phyloP scores from a whole-genome alignment of 1,139 yeast species.

The Kodamaea arcana region DNA sequence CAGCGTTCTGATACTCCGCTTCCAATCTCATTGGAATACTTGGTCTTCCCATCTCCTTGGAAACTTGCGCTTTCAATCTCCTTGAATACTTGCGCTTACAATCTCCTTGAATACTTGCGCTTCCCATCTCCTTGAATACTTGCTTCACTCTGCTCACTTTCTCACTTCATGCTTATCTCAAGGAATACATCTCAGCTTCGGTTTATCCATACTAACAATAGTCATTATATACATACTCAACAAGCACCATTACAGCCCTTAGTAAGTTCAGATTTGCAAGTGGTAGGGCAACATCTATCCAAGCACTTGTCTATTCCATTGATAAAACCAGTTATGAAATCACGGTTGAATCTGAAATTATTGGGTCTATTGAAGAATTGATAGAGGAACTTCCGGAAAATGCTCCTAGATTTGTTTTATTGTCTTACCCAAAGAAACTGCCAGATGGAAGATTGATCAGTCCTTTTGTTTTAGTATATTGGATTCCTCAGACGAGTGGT shows the following conservation, averaged over 20 bases:
- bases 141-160: too few relatives aligned
- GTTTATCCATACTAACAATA: background rate
- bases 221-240: conserved; percentile 56
- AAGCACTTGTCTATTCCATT: conserved; percentile 59
- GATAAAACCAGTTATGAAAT: conserved; percentile 57
- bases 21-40: too few relatives aligned
- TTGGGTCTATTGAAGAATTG: conserved; percentile 53
- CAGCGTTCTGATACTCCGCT: too few relatives aligned
- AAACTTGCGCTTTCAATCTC: too few relatives aligned
- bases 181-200: too few relatives aligned
- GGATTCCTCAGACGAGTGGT: conserved; percentile 81
- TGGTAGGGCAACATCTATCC: conserved; percentile 59
- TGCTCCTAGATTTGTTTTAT: conserved; percentile 67
- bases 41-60: too few relatives aligned
- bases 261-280: conserved; percentile 71
- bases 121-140: too few relatives aligned
- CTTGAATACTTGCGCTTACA: too few relatives aligned
- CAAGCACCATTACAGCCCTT: conserved; percentile 57
- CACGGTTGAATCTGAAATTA: conserved; percentile 42
- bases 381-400: conserved; percentile 79
- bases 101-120: too few relatives aligned
- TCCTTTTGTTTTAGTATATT: conserved; percentile 76
- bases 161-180: too few relatives aligned
- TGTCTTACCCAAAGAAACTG: conserved; percentile 71
- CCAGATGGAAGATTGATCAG: conserved; percentile 69